These are phyloP conservation scores for Penicillium thymicola DNA, from an alignment of 2,329 filamentous ascomycete species.

Conservation along the genomic window DNA sequence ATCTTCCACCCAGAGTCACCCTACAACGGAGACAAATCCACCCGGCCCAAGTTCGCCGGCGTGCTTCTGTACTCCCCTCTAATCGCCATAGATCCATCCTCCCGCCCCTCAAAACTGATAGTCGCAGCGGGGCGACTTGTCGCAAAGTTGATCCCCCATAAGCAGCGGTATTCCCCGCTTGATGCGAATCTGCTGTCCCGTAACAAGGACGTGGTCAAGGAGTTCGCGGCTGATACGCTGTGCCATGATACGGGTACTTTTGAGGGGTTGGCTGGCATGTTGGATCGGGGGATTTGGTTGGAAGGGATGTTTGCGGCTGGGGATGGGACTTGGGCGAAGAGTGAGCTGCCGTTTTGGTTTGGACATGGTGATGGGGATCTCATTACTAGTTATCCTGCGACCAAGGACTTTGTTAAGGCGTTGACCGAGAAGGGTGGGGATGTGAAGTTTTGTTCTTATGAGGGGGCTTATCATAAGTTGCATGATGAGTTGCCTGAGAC, in stretches of 20 bases:
- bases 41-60: conserved; percentile 63
- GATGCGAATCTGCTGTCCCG: conserved; percentile 63
- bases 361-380: conserved; percentile 74
- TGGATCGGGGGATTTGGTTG: conserved; percentile 68
- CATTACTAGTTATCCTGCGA: conserved; percentile 63
- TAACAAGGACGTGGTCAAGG: conserved; percentile 61
- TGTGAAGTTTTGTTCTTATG: conserved; percentile 68
- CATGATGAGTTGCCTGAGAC: conserved; percentile 31
- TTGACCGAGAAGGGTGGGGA: conserved; percentile 65
- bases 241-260: conserved; percentile 82
- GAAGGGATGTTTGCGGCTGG: conserved; percentile 43
- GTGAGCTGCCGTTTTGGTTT: conserved; percentile 63
- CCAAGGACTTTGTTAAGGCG: conserved; percentile 61
- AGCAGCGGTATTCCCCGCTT: conserved; percentile 65
- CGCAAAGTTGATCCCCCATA: conserved; percentile 63
- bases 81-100: conserved; percentile 65
- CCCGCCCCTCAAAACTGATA: conserved; percentile 61
- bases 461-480: conserved; percentile 72
- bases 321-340: conserved; percentile 25
- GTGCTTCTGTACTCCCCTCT: conserved; percentile 77
- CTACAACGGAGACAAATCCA: conserved; percentile 40
- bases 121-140: conserved; percentile 66
- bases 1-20: conserved; percentile 35
- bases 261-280: conserved; percentile 71
- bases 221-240: conserved; percentile 63